A percentile compares a stretch with the other conserved stretches of the same genome.
Conservation (phyloP, 1,284 basidiomycete species). For the Apiotrichum veenhuisii region DNA sequence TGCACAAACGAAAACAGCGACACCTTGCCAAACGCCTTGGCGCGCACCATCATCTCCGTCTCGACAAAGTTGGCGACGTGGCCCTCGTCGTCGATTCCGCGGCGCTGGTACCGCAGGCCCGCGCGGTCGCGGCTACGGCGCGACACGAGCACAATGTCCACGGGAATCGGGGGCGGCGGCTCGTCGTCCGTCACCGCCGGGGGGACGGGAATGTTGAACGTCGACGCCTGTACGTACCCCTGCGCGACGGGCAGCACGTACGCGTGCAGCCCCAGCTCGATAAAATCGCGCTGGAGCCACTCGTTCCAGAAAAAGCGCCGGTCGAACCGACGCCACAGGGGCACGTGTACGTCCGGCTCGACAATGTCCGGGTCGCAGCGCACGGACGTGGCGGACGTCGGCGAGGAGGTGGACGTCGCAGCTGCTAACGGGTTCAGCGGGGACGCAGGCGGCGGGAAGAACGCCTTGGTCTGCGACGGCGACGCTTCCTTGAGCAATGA, state of each 20-base stretch:
- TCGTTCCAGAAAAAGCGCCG: conserved; percentile 57
- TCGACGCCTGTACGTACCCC: conserved; percentile 72
- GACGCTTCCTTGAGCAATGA: conserved; percentile 23
- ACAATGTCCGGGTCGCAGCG: conserved; percentile 26
- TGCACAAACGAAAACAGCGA: conserved; percentile 86
- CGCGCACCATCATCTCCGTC: conserved; percentile 64
- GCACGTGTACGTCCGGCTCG: conserved; percentile 52
- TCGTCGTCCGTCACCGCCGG: conserved; percentile 19
- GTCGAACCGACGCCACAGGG: conserved; percentile 54
- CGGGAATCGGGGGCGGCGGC: conserved; percentile 28
- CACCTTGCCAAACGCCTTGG: conserved; percentile 60
- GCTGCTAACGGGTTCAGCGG: background rate
- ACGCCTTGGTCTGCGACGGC: conserved; percentile 10
- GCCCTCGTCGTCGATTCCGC: conserved; percentile 55
- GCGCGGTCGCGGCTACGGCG: conserved; percentile 54
- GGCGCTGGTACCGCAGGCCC: conserved; percentile 55
- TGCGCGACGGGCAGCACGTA: conserved; percentile 85
- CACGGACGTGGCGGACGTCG: background rate
- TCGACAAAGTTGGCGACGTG: conserved; percentile 58
- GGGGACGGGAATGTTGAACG: conserved; percentile 59
- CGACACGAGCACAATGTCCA: conserved; percentile 54
- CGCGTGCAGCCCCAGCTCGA: conserved; percentile 58
- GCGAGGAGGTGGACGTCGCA: background rate
- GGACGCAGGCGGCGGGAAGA: conserved; percentile 19
- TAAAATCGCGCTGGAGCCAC: conserved; percentile 43